Evolutionary conservation across 1,139 yeast species (phyloP).

Genomic region (Lodderomyces orthopsilosis): DNA sequence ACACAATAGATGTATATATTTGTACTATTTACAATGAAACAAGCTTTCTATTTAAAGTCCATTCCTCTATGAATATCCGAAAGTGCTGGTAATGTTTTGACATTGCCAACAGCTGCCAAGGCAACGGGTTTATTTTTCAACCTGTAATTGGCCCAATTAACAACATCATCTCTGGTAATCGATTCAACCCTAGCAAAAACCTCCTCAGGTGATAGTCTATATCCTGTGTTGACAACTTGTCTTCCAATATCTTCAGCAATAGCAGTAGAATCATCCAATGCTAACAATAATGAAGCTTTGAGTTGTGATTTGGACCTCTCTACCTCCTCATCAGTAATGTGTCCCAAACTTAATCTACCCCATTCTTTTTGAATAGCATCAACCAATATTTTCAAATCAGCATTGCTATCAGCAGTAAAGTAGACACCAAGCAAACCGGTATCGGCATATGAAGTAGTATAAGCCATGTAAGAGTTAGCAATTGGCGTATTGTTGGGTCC

Average conservation of each 20-base stretch:
- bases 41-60: conserved; percentile 19
- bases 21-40: conserved; percentile 4
- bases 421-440: conserved; percentile 98
- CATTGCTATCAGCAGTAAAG: conserved; percentile 74
- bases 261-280: conserved; percentile 93
- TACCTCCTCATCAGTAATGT: conserved; percentile 79
- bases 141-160: conserved; percentile 85
- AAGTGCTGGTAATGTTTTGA: conserved; percentile 60
- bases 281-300: conserved; percentile 84
- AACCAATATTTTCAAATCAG: conserved; percentile 62
- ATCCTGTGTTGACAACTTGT: conserved; percentile 93
- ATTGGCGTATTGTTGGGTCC: conserved; percentile 51
- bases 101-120: conserved; percentile 86
- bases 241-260: conserved; percentile 98
- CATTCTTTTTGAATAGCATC: conserved; percentile 83
- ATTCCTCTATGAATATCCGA: conserved; percentile 44
- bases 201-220: conserved; percentile 85
- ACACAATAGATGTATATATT: conserved; percentile 12
- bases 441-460: conserved; percentile 95
- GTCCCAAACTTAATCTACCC: conserved; percentile 77
- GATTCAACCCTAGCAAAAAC: conserved; percentile 81
- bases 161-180: conserved; percentile 76
- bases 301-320: conserved; percentile 92
- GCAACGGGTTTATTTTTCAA: conserved; percentile 79
- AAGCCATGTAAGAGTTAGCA: conserved; percentile 94